phyloP scores from a whole-genome alignment of 495 filamentous ascomycete species.

The Hypoxylon fragiforme region DNA sequence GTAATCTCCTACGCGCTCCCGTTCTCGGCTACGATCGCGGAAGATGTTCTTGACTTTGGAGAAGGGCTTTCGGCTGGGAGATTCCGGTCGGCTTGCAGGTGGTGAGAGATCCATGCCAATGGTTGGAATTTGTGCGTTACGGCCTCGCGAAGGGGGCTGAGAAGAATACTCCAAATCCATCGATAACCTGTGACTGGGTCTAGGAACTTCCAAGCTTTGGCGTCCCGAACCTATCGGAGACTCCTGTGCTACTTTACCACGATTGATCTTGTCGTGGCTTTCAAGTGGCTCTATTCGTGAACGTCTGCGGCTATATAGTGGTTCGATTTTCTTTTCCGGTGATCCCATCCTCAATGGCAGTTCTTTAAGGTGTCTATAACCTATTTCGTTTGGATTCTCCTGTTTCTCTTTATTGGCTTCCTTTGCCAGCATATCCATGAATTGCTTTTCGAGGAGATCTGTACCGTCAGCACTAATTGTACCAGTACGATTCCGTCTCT shows the following conservation, averaged over 20 bases:
- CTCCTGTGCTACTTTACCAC: constrained; percentile 30
- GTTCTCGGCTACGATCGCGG: constrained; percentile 51
- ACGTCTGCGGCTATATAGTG: constrained; percentile 31
- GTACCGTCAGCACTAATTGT: constrained; percentile 48
- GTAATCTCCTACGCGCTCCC: constrained; percentile 6
- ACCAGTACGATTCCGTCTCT: constrained; percentile 40
- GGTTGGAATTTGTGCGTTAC: constrained; percentile 36
- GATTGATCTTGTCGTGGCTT: constrained; percentile 19
- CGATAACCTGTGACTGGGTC: constrained; percentile 39
- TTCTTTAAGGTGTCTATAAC: constrained; percentile 37
- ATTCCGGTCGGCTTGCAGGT: constrained; percentile 43
- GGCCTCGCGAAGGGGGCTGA: constrained; percentile 42
- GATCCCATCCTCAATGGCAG: constrained; percentile 33
- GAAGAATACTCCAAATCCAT: constrained; percentile 48
- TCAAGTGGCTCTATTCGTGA: constrained; percentile 44
- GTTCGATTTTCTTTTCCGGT: constrained; percentile 35
- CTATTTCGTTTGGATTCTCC: constrained; percentile 34
- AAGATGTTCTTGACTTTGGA: constrained; percentile 52
- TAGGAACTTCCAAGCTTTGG: constrained; percentile 48
- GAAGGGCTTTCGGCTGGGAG: constrained; percentile 50
- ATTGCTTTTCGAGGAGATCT: constrained; percentile 66
- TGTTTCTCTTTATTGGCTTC: constrained; percentile 49
- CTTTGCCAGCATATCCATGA: constrained; percentile 64
- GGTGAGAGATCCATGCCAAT: constrained; percentile 53
- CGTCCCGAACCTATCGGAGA: constrained; percentile 35